These are phyloP conservation scores for Aureobasidium sp. DNA, from an alignment of 2,329 filamentous ascomycete genomes.

Conservation along the genomic window DNA sequence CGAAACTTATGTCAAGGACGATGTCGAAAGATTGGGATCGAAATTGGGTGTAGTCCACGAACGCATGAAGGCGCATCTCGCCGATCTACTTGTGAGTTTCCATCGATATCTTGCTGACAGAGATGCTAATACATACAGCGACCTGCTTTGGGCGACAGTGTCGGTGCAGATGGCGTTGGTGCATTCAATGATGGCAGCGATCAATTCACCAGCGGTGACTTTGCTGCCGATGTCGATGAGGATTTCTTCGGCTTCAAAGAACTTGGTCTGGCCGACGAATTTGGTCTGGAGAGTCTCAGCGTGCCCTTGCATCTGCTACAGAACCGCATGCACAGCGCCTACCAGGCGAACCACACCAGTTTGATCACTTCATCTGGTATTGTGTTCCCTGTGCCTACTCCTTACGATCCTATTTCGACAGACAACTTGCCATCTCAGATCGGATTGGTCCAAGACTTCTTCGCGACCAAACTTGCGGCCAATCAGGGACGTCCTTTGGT, in stretches of 20 bases:
- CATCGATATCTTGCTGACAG: background rate
- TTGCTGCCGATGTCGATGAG: slow-evolving; percentile 94
- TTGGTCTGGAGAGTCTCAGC: slow-evolving; percentile 78
- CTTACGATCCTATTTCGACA: slow-evolving; percentile 69
- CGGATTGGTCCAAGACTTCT: slow-evolving; percentile 84
- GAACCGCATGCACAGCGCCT: slow-evolving; percentile 77
- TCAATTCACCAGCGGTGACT: slow-evolving; percentile 93
- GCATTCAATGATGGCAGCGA: slow-evolving; percentile 96
- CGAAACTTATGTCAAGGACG: slow-evolving; percentile 84
- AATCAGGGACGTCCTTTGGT: slow-evolving; percentile 76
- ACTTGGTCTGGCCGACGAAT: slow-evolving; percentile 82
- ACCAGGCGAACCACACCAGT: slow-evolving; percentile 67
- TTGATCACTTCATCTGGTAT: slow-evolving; percentile 52
- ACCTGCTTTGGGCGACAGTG: slow-evolving; percentile 70
- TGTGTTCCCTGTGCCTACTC: slow-evolving; percentile 60
- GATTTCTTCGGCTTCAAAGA: slow-evolving; percentile 99
- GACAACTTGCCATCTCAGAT: slow-evolving; percentile 75
- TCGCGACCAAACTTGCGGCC: slow-evolving; percentile 78
- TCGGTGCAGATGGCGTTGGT: slow-evolving; percentile 73
- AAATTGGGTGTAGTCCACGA: slow-evolving; percentile 85
- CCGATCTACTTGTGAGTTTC: slow-evolving; percentile 64
- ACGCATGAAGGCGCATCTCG: slow-evolving; percentile 84
- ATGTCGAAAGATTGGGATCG: slow-evolving; percentile 75
- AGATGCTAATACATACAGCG: slow-evolving; percentile 39
- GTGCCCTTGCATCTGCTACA: slow-evolving; percentile 93